Evolutionary conservation across 495 filamentous ascomycete genomes (phyloP), one percentile per base, ranked within the genome.

Genomic region (Darksidea phi): DNA sequence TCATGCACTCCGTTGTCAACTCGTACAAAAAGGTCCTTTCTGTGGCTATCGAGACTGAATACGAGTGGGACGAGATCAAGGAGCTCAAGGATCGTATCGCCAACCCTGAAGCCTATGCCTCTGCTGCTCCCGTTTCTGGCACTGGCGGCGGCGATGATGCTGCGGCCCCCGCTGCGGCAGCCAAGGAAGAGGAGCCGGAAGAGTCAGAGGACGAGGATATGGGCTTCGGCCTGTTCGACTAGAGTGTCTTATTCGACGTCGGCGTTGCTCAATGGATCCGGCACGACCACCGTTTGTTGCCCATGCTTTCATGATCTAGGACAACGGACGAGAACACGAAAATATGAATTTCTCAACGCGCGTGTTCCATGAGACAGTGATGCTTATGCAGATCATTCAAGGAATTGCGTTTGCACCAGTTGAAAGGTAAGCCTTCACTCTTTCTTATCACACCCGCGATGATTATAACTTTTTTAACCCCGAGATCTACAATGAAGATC

Each of bases 61-160:
- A 86, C 83, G 88, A 86, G 79, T 99, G 93, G 94, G 85, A 91
- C 64, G 89, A 89, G 75, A 97, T 99, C 77, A 87, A 91, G 68
- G 83, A 94, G 77, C 88, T 98, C 78, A 97, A 97, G 87, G 95
- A 97, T 78, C 89, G 94, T 72, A 96, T 97, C 73, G 90, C 90
- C 78, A 97, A 98, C 83, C 94, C 94, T 62, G 94, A 97, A 54
- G 90, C 90, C 41, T 97, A 95, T 74, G 92, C 89, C 65, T 70
- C 87, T 54, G 77, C 91, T 72, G 91, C 85, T 66, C 90, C 91
- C 28, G 83, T 75, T 54, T 26, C 61, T 32, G 34, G 72, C 38
- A 72, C 77, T 37, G 73, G 64, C 24, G 69, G 56, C 49, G 71
- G 75, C 45, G 74, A 73, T 58, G 79, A 77, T 36, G 80, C 75